These are phyloP conservation scores for Coccomyxa subellipsoidea DNA, from an alignment of 163 green algal species.

Conservation along the genomic window DNA sequence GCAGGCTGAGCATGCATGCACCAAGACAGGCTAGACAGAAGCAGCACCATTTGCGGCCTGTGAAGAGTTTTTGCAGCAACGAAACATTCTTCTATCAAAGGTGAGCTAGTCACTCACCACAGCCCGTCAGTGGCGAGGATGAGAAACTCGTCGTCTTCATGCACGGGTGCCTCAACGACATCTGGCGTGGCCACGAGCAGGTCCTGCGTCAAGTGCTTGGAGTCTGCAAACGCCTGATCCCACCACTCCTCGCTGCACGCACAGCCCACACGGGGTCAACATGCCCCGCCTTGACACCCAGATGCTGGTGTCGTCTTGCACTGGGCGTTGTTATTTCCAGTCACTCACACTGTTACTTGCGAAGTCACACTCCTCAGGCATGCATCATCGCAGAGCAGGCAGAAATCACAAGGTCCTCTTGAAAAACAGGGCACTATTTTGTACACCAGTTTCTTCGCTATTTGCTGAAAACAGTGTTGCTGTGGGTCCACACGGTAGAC, in stretches of 20 bases:
- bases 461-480: too few species aligned
- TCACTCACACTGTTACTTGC: not conserved
- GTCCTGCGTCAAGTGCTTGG: slow-evolving; percentile 37
- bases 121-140: slow-evolving; percentile 62
- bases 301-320: too few species aligned
- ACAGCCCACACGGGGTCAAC: not conserved
- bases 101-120: slow-evolving; percentile 32
- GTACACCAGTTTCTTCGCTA: too few species aligned
- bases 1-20: not conserved
- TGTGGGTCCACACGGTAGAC: too few species aligned
- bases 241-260: slow-evolving; percentile 35
- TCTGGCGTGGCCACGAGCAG: slow-evolving; percentile 49
- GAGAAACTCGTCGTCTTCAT: slow-evolving; percentile 59
- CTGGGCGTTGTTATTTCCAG: not conserved
- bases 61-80: too few species aligned
- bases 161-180: slow-evolving; percentile 43
- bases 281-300: not conserved
- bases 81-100: too few species aligned
- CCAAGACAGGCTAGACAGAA: too few species aligned
- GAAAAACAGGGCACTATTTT: too few species aligned
- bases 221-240: slow-evolving; percentile 44
- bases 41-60: too few species aligned
- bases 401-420: too few species aligned
- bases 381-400: not conserved
- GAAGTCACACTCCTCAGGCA: not conserved